Percentiles rank a stretch among this genome's conserved stretches.
Conservation (phyloP, 305 asterid genomes). For the Plantago coronopus region DNA sequence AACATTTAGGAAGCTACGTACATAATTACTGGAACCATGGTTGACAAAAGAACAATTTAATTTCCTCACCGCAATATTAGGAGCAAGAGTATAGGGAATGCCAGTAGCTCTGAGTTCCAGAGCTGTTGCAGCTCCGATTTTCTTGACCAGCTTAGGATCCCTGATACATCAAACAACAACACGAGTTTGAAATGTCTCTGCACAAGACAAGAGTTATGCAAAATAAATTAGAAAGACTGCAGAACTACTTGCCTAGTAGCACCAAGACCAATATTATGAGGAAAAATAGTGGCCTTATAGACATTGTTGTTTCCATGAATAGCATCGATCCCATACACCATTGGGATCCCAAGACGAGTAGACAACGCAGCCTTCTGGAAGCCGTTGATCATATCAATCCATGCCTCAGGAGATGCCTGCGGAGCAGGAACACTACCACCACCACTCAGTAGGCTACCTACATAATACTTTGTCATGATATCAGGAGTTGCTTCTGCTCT, state of each 20-base stretch:
- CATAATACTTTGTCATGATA: slow-evolving; percentile 41
- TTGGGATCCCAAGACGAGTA: slow-evolving; percentile 54
- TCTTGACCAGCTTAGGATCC: slow-evolving; percentile 43
- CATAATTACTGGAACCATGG: too few relatives aligned
- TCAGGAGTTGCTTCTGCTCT: slow-evolving; percentile 39
- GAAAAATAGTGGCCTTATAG: slow-evolving; percentile 53
- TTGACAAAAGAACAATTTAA: neutral
- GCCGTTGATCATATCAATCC: slow-evolving; percentile 51
- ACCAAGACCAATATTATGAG: slow-evolving; percentile 60
- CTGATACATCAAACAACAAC: slow-evolving; percentile 20
- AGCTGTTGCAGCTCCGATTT: slow-evolving; percentile 68
- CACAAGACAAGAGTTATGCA: neutral
- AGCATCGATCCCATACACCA: slow-evolving; percentile 61
- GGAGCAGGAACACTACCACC: slow-evolving; percentile 54
- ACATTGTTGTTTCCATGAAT: slow-evolving; percentile 53
- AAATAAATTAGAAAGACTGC: neutral
- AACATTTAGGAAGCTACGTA: too few relatives aligned
- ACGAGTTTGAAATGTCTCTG: too few relatives aligned
- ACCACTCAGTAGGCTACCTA: slow-evolving; percentile 60
- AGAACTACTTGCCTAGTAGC: slow-evolving; percentile 47
- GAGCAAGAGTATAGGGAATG: slow-evolving; percentile 51
- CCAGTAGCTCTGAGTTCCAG: slow-evolving; percentile 65
- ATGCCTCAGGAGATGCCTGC: slow-evolving; percentile 34
- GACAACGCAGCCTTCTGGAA: slow-evolving; percentile 47
- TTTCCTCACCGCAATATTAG: slow-evolving; percentile 52